Conservation (phyloP, 768 basidiomycete species). For the Exidia glandulosa region DNA sequence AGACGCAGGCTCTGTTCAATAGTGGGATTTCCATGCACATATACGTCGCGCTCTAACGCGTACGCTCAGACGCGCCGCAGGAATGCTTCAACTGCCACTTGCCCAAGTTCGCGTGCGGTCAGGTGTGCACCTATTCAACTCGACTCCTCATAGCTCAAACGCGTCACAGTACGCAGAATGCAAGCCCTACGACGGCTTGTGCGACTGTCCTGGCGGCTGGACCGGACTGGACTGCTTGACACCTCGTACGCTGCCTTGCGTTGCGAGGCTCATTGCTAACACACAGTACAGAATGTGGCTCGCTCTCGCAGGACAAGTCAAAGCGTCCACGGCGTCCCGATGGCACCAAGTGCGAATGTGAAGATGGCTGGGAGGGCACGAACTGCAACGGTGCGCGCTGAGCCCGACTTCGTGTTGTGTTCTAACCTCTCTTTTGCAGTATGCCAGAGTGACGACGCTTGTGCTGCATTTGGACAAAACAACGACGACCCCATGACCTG, state of each 20-base stretch:
- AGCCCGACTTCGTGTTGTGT: neutral
- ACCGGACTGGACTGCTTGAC: conserved; percentile 90
- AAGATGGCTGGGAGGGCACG: conserved; percentile 90
- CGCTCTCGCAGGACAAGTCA: conserved; percentile 75
- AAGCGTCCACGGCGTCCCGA: conserved; percentile 71
- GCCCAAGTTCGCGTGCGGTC: conserved; percentile 83
- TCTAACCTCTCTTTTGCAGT: conserved; percentile 34
- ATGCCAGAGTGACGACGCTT: conserved; percentile 76
- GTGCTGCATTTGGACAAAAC: conserved; percentile 60
- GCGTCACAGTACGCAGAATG: conserved; percentile 60
- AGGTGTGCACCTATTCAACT: conserved; percentile 23
- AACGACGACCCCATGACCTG: conserved; percentile 70
- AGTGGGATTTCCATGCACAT: neutral
- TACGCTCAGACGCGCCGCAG: conserved; percentile 1
- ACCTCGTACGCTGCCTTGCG: conserved; percentile 53
- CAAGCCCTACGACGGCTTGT: conserved; percentile 87
- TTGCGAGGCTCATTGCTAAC: conserved; percentile 3
- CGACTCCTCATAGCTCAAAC: neutral
- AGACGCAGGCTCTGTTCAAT: neutral
- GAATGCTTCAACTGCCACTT: conserved; percentile 91
- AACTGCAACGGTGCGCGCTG: conserved; percentile 82
- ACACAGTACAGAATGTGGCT: conserved; percentile 67
- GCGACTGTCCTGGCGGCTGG: conserved; percentile 95
- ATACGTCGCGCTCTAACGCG: neutral
- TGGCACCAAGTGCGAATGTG: conserved; percentile 72